phyloP scores from a whole-genome alignment of 768 basidiomycete species.

The Tephrocybe rancida region DNA sequence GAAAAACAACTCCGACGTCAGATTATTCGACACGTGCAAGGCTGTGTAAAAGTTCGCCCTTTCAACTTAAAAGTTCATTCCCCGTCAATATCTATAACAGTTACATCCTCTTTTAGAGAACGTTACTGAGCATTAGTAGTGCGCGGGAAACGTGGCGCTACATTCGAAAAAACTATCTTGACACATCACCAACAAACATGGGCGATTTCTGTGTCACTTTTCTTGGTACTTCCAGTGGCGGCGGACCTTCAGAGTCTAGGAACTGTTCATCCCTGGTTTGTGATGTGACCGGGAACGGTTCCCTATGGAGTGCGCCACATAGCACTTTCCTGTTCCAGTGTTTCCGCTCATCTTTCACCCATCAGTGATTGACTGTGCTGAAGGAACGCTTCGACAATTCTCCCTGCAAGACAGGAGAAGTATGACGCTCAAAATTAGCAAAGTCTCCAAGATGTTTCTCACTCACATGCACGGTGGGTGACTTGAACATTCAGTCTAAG shows the following conservation, averaged over 20 bases:
- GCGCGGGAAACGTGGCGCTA: not conserved
- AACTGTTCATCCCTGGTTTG: slow-evolving; percentile 78
- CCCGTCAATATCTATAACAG: not conserved
- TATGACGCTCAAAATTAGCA: slow-evolving; percentile 40
- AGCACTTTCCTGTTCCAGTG: not conserved
- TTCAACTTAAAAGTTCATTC: not conserved
- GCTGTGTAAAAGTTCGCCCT: slow-evolving; percentile 1
- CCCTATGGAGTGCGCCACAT: slow-evolving; percentile 65
- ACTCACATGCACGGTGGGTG: slow-evolving; percentile 81
- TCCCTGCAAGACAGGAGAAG: slow-evolving; percentile 46
- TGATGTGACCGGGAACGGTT: slow-evolving; percentile 53
- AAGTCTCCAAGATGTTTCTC: slow-evolving; percentile 72
- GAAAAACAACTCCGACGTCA: not conserved
- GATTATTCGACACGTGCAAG: slow-evolving; percentile 8
- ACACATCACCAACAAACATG: slow-evolving; percentile 24
- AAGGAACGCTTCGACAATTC: slow-evolving; percentile 78
- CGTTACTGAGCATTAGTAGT: not conserved
- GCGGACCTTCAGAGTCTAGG: slow-evolving; percentile 72
- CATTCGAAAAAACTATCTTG: not conserved
- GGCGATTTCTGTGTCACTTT: slow-evolving; percentile 63
- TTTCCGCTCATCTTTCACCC: not conserved
- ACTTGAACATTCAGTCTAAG: not conserved
- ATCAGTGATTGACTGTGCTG: slow-evolving; percentile 80
- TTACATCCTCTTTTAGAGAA: slow-evolving; percentile 7
- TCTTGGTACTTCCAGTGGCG: slow-evolving; percentile 76